Percentiles rank a stretch among this genome's conserved stretches.
Evolutionary conservation across 1,284 basidiomycete genomes (phyloP).

Genomic region (Malassezia dermatis): DNA sequence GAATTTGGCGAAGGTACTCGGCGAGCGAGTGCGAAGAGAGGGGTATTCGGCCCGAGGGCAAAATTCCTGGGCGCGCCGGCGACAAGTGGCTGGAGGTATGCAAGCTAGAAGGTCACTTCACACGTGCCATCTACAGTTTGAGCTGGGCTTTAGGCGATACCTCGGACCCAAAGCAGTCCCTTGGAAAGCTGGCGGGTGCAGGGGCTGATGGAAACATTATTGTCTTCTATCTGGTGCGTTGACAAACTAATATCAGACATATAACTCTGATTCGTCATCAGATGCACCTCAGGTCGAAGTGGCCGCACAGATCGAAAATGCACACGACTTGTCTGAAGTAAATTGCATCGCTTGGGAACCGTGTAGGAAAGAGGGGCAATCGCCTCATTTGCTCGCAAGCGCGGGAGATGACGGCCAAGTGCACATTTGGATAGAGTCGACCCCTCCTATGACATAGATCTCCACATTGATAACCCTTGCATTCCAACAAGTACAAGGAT

Average conservation of each 20-base stretch:
- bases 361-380: slow-evolving; percentile 18
- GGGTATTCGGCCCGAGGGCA: slow-evolving; percentile 31
- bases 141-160: slow-evolving; percentile 56
- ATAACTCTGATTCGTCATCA: neutral
- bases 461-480: slow-evolving; percentile 1
- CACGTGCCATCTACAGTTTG: slow-evolving; percentile 66
- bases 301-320: slow-evolving; percentile 48
- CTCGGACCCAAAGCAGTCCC: slow-evolving; percentile 21
- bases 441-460: slow-evolving; percentile 13
- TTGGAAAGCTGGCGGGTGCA: slow-evolving; percentile 65
- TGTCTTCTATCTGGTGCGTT: slow-evolving; percentile 58
- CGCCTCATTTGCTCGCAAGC: slow-evolving; percentile 54
- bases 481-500: neutral
- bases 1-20: slow-evolving; percentile 51
- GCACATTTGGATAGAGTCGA: slow-evolving; percentile 56
- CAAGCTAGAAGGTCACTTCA: slow-evolving; percentile 52
- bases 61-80: slow-evolving; percentile 35
- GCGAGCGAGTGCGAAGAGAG: slow-evolving; percentile 37
- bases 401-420: slow-evolving; percentile 68
- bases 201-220: slow-evolving; percentile 68
- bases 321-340: slow-evolving; percentile 66
- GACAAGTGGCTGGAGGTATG: slow-evolving; percentile 48
- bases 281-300: slow-evolving; percentile 3
- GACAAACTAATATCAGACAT: slow-evolving; percentile 18
- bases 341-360: slow-evolving; percentile 67